Conservation (phyloP, 2,329 filamentous ascomycete species). For the Cladosporium phlei region DNA sequence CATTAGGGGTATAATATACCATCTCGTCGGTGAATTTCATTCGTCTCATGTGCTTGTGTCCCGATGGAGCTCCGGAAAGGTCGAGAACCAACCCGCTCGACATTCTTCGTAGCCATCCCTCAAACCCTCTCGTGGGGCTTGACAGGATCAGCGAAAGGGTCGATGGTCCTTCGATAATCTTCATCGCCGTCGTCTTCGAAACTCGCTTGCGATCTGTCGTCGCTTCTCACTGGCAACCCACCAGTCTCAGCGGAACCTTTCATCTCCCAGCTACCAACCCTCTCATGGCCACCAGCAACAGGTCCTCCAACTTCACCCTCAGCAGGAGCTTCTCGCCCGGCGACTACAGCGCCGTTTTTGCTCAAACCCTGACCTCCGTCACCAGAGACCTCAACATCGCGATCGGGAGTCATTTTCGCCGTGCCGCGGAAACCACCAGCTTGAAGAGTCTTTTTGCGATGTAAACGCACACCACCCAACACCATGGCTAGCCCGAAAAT, state of each 20-base stretch:
- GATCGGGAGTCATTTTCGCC: conserved; percentile 51
- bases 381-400: conserved; percentile 44
- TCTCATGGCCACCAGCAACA: conserved; percentile 44
- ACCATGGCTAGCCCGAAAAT: conserved; percentile 41
- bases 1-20: too few relatives aligned
- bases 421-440: conserved; percentile 53
- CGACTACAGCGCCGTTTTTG: conserved; percentile 34
- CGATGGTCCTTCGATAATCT: conserved; percentile 27
- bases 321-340: conserved; percentile 2
- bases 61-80: too few relatives aligned
- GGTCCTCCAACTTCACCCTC: conserved; percentile 27
- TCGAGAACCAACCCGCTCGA: too few relatives aligned
- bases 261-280: conserved; percentile 56
- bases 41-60: too few relatives aligned
- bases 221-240: conserved; percentile 20
- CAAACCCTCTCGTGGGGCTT: conserved; percentile 47
- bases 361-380: not conserved
- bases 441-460: conserved; percentile 30
- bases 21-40: too few relatives aligned
- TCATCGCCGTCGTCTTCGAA: conserved; percentile 42
- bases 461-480: conserved; percentile 43
- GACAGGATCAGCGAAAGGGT: conserved; percentile 40
- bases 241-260: conserved; percentile 29
- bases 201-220: conserved; percentile 35
- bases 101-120: too few relatives aligned